Conservation (phyloP, 345 rosid species). For the Acer saccharum region DNA sequence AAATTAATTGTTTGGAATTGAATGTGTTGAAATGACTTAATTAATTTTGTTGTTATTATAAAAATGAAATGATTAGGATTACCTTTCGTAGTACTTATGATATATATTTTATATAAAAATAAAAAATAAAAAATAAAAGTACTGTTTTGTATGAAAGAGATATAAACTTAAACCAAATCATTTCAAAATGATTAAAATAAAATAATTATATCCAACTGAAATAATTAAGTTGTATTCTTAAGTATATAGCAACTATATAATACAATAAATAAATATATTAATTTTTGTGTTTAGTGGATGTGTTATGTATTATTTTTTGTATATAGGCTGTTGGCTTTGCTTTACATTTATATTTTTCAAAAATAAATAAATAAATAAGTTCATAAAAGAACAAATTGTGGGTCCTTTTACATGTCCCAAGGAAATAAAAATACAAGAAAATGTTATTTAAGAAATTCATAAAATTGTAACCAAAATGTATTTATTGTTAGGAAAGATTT, state of each 20-base stretch:
- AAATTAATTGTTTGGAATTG: background rate
- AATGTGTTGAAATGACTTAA: background rate
- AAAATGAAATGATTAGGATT: background rate
- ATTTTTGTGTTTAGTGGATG: background rate
- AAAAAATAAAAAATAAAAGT: too few species aligned
- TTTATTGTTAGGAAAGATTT: too few species aligned
- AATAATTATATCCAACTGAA: background rate
- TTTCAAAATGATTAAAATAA: background rate
- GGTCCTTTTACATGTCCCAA: background rate
- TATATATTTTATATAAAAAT: too few species aligned
- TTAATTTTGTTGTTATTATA: background rate
- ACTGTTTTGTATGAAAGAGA: background rate
- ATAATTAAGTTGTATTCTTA: background rate
- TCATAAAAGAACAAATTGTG: background rate
- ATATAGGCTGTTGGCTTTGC: background rate
- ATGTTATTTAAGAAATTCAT: too few species aligned
- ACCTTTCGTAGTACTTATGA: too few species aligned
- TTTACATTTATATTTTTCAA: background rate
- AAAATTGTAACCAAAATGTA: too few species aligned
- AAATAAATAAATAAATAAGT: too few species aligned
- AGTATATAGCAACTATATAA: background rate
- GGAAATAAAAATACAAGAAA: too few species aligned
- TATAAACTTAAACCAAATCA: background rate
- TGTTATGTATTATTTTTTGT: too few species aligned
- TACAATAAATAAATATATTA: background rate